Evolutionary conservation across 768 basidiomycete species (phyloP).

Genomic region (Tylopilus vinaceipallidus): DNA sequence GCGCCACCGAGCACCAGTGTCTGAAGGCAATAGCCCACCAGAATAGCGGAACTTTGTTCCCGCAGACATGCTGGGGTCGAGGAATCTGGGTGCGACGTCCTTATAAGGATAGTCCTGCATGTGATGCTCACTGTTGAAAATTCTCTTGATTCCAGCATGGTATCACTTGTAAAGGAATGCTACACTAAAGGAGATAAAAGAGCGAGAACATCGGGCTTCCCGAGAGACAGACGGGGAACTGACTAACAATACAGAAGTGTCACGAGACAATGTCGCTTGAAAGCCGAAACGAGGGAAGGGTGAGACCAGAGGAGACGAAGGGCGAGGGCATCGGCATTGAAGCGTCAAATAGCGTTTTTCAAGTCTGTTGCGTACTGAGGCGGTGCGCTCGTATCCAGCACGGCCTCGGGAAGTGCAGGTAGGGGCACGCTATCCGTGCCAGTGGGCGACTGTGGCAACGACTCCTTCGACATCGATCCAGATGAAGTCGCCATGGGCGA

Average conservation of each 20-base stretch:
- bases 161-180: too few relatives aligned
- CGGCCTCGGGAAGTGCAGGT: constrained; percentile 19
- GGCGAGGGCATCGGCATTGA: too few relatives aligned
- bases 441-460: constrained; percentile 22
- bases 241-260: constrained; percentile 31
- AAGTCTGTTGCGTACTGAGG: constrained; percentile 25
- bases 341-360: constrained; percentile 14
- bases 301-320: not conserved
- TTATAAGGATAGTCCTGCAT: too few relatives aligned
- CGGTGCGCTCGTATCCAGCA: constrained; percentile 9
- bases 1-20: too few relatives aligned
- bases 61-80: too few relatives aligned
- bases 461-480: constrained; percentile 27
- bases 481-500: constrained; percentile 21
- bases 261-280: constrained; percentile 1
- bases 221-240: not conserved
- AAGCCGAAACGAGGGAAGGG: not conserved
- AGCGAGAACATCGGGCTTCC: too few relatives aligned
- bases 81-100: too few relatives aligned
- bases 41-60: too few relatives aligned
- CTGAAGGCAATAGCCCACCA: too few relatives aligned
- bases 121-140: too few relatives aligned
- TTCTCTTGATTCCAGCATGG: too few relatives aligned
- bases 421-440: constrained; percentile 13
- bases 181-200: too few relatives aligned